Base-by-base conservation (phyloP, 148 eudicot genomes). In the Persicaria tinctoria region DNA sequence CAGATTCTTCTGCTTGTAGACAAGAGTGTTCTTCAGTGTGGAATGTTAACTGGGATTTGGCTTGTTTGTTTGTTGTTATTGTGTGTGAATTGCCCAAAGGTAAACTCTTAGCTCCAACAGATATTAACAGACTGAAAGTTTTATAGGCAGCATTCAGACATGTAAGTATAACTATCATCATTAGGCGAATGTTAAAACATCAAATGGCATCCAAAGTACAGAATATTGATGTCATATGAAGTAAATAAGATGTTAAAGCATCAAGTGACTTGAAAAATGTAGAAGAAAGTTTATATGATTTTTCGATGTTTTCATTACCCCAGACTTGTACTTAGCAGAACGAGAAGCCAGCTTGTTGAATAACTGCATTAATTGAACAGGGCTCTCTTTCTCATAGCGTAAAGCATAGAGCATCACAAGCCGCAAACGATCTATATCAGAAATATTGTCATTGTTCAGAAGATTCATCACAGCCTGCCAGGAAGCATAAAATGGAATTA, bases 311-410 rank as follows among this genome's bases (percentile, higher is more conserved):
- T 82, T 44, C 74, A 81, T 89, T 87, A 94, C 98, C 96, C 98
- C 97, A 74, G 96, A 86, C 85, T 94, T 94, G 83, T 94, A 91
- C 82, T 91, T 91, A 38, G 98, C 89, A 80, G 93, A 90, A 64
- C 84, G 86, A 32, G 98, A 82, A 51, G 98, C 90, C 82, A 94
- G 81, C 84, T 90, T 94, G 78, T 94, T 94, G 80, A 94, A 90
- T 73, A 94, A 86, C 81, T 94, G 98, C 98, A 94, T 94, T 76
- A 94, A 77, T 80, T 91, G 96, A 77, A 94, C 89, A n/a, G 98
- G 97, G 77, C 93, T 94, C 76, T 94, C 98, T 82, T 94, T 94
- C 86, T 94, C 98, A 84, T 94, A 94, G 57, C 98, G 97, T 84
- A 94, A 80, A 63, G 98, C 98, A 84, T 94, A 94, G 73, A 94